Conservation (phyloP, 1,139 yeast genomes). For the Candida neerlandica region DNA sequence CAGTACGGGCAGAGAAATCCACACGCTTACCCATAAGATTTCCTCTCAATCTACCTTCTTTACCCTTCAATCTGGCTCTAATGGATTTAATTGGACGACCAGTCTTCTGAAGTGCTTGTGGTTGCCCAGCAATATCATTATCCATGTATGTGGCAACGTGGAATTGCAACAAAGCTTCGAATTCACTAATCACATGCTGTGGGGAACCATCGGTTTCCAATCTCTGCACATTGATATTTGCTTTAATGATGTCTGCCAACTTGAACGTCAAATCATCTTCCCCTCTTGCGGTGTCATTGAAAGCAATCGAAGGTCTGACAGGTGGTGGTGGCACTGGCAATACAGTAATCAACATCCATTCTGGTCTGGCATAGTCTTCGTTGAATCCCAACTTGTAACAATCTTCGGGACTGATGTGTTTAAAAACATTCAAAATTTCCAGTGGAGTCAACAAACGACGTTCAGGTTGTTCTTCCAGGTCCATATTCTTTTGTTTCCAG, state of each 20-base stretch:
- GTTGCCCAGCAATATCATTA: conserved; percentile 99
- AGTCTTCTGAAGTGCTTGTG: conserved; percentile 97
- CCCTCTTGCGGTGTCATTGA: conserved; percentile 98
- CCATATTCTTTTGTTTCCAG: conserved; percentile 84
- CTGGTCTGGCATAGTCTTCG: conserved; percentile 97
- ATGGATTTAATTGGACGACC: conserved; percentile 98
- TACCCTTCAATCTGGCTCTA: conserved; percentile 98
- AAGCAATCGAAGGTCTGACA: conserved; percentile 97
- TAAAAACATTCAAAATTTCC: conserved; percentile 88
- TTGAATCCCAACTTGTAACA: conserved; percentile 82
- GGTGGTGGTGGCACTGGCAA: conserved; percentile 99
- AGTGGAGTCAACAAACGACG: conserved; percentile 85
- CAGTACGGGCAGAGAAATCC: conserved; percentile 98
- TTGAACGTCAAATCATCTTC: conserved; percentile 99
- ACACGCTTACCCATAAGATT: conserved; percentile 99
- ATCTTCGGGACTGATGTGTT: conserved; percentile 86
- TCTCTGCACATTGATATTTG: conserved; percentile 93
- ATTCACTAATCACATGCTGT: conserved; percentile 95
- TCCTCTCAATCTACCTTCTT: conserved; percentile 98
- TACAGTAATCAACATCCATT: conserved; percentile 96
- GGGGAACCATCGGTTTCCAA: conserved; percentile 99
- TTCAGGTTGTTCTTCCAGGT: conserved; percentile 89
- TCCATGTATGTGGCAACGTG: conserved; percentile 99
- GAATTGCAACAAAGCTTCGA: conserved; percentile 91
- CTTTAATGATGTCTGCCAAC: conserved; percentile 94